These are phyloP conservation scores for Mycena chlorophos DNA, from an alignment of 768 basidiomycete species.

Conservation along the genomic window DNA sequence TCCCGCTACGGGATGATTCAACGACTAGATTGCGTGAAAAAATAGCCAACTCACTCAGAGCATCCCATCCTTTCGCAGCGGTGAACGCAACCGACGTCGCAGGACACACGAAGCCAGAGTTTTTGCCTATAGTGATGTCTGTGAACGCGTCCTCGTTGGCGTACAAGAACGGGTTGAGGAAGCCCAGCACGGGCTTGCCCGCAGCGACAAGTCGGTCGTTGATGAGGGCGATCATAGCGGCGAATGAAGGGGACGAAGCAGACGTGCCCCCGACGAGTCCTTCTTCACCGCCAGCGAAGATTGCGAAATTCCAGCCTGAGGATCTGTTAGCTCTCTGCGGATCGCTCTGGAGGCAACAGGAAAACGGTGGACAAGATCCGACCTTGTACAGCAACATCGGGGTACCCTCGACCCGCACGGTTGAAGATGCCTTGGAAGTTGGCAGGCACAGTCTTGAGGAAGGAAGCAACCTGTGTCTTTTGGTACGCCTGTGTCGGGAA, in stretches of 20 bases:
- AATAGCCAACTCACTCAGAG: background rate
- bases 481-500: conserved; percentile 40
- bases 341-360: too few species aligned
- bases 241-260: conserved; percentile 43
- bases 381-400: conserved; percentile 9
- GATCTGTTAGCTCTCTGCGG: too few species aligned
- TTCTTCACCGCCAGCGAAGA: background rate
- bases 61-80: background rate
- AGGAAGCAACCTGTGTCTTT: conserved; percentile 30
- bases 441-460: conserved; percentile 31
- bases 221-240: conserved; percentile 42
- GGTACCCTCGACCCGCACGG: conserved; percentile 27
- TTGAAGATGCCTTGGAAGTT: conserved; percentile 44
- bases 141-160: background rate
- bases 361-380: too few species aligned
- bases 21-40: background rate
- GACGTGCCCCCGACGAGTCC: conserved; percentile 41
- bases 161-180: conserved; percentile 4
- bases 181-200: conserved; percentile 22
- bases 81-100: background rate
- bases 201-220: conserved; percentile 41
- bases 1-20: background rate
- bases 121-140: background rate
- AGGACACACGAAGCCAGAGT: conserved; percentile 1
- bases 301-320: background rate